These are phyloP conservation scores for Diaporthe sp. DNA, from an alignment of 2,329 filamentous ascomycete species.

Conservation along the genomic window DNA sequence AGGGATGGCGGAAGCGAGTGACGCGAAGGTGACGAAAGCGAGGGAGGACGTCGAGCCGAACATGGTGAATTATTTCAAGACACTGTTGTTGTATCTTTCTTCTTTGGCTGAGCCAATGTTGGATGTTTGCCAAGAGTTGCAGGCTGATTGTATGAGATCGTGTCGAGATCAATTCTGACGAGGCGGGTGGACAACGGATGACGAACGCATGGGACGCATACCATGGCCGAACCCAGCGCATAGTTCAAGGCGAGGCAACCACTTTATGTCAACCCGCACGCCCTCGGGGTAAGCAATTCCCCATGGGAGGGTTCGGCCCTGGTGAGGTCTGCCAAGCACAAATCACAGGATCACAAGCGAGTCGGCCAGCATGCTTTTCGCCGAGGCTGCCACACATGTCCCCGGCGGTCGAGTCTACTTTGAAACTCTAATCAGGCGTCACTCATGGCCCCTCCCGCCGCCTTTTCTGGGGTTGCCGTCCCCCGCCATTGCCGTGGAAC, in stretches of 20 bases:
- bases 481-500: background rate
- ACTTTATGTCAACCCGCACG: constrained; percentile 8
- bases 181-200: background rate
- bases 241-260: constrained; percentile 5
- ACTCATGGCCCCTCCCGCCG: background rate
- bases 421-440: constrained; percentile 21
- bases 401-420: constrained; percentile 8
- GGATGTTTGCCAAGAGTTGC: background rate
- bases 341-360: constrained; percentile 23
- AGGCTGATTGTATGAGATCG: background rate
- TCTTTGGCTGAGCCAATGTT: background rate
- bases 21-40: constrained; percentile 3
- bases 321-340: constrained; percentile 17
- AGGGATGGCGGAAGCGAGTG: constrained; percentile 4
- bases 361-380: background rate
- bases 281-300: constrained; percentile 9
- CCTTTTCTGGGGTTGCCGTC: background rate
- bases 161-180: background rate
- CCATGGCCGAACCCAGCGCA: background rate
- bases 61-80: background rate
- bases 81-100: background rate
- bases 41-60: background rate
- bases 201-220: constrained; percentile 6
- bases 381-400: constrained; percentile 14
- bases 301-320: constrained; percentile 7